Base-by-base conservation (phyloP, 2,329 filamentous ascomycete genomes). In the Penicillium psychrosexuale region DNA sequence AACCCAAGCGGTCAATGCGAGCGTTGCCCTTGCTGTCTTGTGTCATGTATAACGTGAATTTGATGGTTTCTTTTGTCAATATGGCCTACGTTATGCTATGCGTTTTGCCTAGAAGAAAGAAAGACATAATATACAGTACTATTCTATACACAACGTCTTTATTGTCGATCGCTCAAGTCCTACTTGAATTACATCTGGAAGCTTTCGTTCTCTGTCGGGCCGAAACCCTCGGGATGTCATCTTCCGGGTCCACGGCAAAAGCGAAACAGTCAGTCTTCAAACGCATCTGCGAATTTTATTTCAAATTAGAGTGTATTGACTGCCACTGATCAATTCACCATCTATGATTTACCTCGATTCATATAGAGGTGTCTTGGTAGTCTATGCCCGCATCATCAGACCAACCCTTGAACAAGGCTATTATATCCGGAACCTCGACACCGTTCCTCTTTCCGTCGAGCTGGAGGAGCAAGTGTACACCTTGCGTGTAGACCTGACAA, bases 361-460 rank as follows among this genome's bases (percentile, higher is more conserved):
- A n/a, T n/a, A n/a, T n/a, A n/a, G n/a, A n/a, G n/a, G n/a, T n/a
- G n/a, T n/a, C n/a, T n/a, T n/a, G n/a, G n/a, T n/a, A n/a, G n/a
- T n/a, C n/a, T n/a, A n/a, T n/a, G n/a, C n/a, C n/a, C n/a, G n/a
- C n/a, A n/a, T n/a, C n/a, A n/a, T n/a, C n/a, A n/a, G n/a, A 19
- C 19, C 19, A 19, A 1, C 84, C 17, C 67, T 82, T 30, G 71
- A 75, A 9, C 70, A 75, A 55, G 81, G 80, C 31, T 77, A 84
- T 61, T 64, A 77, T 56, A 73, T 84, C 33, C 73, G 84, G 28
- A 84, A 84, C 56, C 68, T 84, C n/a, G 82, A 84, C 61, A 72
- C 84, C 5, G 67, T 72, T 15, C 73, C 78, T 6, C 74, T 79
- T 19, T 63, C 69, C 5, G 31, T 45, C 5, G 46, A 76, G 77